These are phyloP conservation scores for Pugionium dolabratum DNA, from an alignment of 345 rosid species.

Conservation along the genomic window DNA sequence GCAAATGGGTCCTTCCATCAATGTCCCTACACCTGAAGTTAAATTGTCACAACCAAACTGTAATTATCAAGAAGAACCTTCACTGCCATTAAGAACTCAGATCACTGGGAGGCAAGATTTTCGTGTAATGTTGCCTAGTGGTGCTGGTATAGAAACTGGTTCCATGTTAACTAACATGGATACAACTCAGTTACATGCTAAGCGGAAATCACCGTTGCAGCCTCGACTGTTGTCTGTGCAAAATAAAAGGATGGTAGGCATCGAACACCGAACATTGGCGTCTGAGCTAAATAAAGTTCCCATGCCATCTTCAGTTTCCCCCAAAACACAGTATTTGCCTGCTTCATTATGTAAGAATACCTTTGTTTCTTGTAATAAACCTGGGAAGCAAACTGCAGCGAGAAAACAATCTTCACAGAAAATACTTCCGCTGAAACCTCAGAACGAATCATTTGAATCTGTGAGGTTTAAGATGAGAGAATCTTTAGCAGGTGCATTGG, in stretches of 20 bases:
- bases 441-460: constrained; percentile 52
- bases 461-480: constrained; percentile 86
- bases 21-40: constrained; percentile 30
- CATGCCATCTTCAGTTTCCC: constrained; percentile 46
- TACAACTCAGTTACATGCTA: constrained; percentile 44
- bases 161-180: constrained; percentile 31
- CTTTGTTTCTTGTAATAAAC: constrained; percentile 43
- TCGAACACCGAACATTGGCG: constrained; percentile 30
- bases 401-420: constrained; percentile 49
- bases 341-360: constrained; percentile 44
- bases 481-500: constrained; percentile 69
- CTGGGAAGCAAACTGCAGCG: constrained; percentile 41
- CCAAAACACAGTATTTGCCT: constrained; percentile 47
- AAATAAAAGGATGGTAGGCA: constrained; percentile 53
- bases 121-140: constrained; percentile 31
- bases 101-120: constrained; percentile 37
- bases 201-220: constrained; percentile 66
- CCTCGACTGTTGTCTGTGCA: constrained; percentile 32
- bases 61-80: neutral
- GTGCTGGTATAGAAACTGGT: constrained; percentile 37
- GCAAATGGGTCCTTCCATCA: constrained; percentile 34
- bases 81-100: neutral
- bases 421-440: constrained; percentile 42
- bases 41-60: constrained; percentile 29
- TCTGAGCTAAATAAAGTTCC: constrained; percentile 26